phyloP scores from a whole-genome alignment of 768 basidiomycete species.

The Kwoniella sp. region DNA sequence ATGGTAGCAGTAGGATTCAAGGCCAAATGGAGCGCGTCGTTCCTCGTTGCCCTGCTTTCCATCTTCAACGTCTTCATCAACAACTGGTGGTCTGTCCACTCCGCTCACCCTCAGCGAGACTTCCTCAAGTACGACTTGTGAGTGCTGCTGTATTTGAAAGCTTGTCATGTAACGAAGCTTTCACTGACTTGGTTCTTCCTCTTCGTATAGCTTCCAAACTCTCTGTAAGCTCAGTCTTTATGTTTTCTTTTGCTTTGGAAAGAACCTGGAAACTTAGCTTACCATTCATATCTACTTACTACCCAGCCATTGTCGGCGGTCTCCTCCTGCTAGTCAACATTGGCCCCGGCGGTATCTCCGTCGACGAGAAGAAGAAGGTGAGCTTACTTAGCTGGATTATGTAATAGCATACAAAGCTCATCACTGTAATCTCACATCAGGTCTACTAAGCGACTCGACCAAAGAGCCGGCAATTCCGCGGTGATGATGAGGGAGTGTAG shows the following conservation, averaged over 20 bases:
- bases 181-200: constrained; percentile 13
- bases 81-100: constrained; percentile 96
- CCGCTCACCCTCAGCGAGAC: constrained; percentile 90
- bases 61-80: constrained; percentile 97
- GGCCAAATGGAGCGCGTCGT: constrained; percentile 96
- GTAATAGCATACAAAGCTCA: not conserved
- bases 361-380: constrained; percentile 99
- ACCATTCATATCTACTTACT: constrained; percentile 14
- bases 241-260: too few relatives aligned
- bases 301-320: constrained; percentile 86
- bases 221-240: constrained; percentile 62
- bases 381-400: constrained; percentile 9
- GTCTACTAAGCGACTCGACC: constrained; percentile 28
- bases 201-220: constrained; percentile 65
- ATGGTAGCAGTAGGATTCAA: constrained; percentile 99
- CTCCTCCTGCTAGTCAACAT: constrained; percentile 96
- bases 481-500: not conserved
- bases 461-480: too few relatives aligned
- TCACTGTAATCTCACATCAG: constrained; percentile 14
- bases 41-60: constrained; percentile 87
- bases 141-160: too few relatives aligned
- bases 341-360: constrained; percentile 94
- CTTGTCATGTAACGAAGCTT: too few relatives aligned
- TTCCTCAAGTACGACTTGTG: constrained; percentile 98
- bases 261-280: not conserved